Base-by-base conservation (phyloP, 257 asterid species). In the Leonotis leonurus region DNA sequence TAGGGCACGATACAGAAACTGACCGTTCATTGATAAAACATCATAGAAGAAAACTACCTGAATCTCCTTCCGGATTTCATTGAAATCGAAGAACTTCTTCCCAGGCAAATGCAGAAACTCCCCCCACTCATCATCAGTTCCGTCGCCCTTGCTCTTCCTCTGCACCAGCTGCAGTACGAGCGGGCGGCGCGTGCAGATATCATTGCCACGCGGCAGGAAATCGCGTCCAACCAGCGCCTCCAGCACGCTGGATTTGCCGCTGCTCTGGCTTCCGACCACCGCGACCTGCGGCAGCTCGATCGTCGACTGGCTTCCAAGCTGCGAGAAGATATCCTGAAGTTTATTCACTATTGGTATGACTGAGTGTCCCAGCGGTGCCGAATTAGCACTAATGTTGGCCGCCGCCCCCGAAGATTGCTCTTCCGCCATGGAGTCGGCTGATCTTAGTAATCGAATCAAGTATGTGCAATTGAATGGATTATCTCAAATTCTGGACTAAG, bases 211-310 rank as follows among this genome's bases (percentile, higher is more conserved):
- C 0, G 99, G 99, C 71, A 93, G 77, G 71, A 93, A 93, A 76
- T 93, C 99, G 8, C 99, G 91, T 10, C 99, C 99, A 5, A 93
- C 99, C 13, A 93, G 78, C 54, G 99, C 87, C 78, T 93, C 99
- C 81, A 93, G 64, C 27, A 93, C 99, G 55, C 99, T 93, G 37
- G 99, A 93, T 80, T 93, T 93, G 3, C 99, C 99, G 53, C 99
- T 93, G 79, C 99, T 93, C 78, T 93, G 99, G 70, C 99, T 89
- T 8, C 99, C 99, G 8, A 93, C 95, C 41, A 93, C 99, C 63
- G 95, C 95, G 71, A 93, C 99, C 78, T 93, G 97, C 10, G 99
- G 99, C 71, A 93, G 79, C 77, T 93, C 97, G 76, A 93, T 79
- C 8, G 89, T 83, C 40, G 96, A 87, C 79, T 93, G 90, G 67